Evolutionary conservation across 1,284 basidiomycete genomes (phyloP), one percentile per base, ranked within the genome.

Genomic region (Phylloboletellus chloephorus): DNA sequence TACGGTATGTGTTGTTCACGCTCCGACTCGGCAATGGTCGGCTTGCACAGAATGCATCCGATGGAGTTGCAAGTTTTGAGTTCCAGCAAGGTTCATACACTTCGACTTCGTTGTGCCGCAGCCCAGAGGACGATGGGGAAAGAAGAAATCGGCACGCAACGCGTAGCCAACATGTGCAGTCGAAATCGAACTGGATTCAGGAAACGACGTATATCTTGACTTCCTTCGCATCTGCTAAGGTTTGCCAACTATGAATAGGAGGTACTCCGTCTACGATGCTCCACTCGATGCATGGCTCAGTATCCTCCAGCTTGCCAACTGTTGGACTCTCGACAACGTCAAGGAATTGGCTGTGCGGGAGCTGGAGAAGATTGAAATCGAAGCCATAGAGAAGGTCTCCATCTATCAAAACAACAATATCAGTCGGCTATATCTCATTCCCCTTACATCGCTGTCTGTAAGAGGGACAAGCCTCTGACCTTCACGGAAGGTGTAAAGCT

Each of bases 191-290:
- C n/a, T n/a, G n/a, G n/a, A n/a, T n/a, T n/a, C 44, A 20, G 40
- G 33, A 24, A 50, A n/a, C n/a, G n/a, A 58, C 57, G 38, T 64
- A 65, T 63, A 64, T 61, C 53, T 64, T 49, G 57, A 54, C 54
- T 44, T 57, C 22, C 48, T 58, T 47, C 48, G 37, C 63, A 64
- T 40, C n/a, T 22, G n/a, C n/a, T n/a, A n/a, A 13, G 22, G 6
- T 33, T 44, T 39, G 19, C 48, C 50, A 5, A 61, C 43, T 17
- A 15, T 21, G 30, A 34, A 22, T 47, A 79, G 78, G 11, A 68
- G 65, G 60, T 77, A 79, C 53, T 76, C 74, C 0, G 51, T 77
- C 7, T 78, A 78, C 47, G 68, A 77, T 4, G 71, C 73, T 12
- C 60, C 63, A 2, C 54, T 70, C 1, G 66, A 70, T 0, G 70